Base-by-base conservation (phyloP, 2,329 filamentous ascomycete genomes). In the Metarhizium brunneum region DNA sequence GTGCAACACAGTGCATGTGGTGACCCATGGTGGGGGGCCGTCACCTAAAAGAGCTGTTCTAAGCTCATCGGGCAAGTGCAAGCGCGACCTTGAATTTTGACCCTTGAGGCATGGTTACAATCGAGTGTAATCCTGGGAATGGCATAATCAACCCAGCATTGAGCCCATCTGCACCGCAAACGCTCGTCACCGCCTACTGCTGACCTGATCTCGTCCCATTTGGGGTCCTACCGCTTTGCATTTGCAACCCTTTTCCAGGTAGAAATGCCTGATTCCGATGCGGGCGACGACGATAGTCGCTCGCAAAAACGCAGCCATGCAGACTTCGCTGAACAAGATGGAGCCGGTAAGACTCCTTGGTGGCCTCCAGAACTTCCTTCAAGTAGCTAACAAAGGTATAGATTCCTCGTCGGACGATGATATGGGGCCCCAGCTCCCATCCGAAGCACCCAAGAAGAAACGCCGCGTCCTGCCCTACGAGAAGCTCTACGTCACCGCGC, bases 371-470 rank as follows among this genome's bases (percentile, higher is more conserved):
- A 50, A 7, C n/a, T 32, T 13, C 18, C 18, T 8, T n/a, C 38
- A 25, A 10, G 18, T 35, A 36, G 29, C 54, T 52, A 43, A 66
- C 57, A 43, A 30, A 30, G 55, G 43, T 36, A 59, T 56, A 80
- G 83, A 83, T 54, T 84, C 81, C 64, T 95, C 90, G 40, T 92
- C 88, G 4, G 88, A 90, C 65, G 91, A 96, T 73, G 92, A 95
- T 68, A 94, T 96, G 75, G 94, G 94, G 47, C 94, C 94, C 32
- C 87, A 92, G 63, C 82, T 97, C 35, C 92, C 94, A 47, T 87
- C 90, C 2, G 81, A 85, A 52, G 85, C 86, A 2, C 88, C 85
- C 54, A 92, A 92, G 77, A 95, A 95, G 80, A 96, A 96, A 75
- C 86, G 89, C 60, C 83, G 92, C 64, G 89, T 89, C 64, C 84